These are phyloP conservation scores for Aureobasidium sp. DNA, from an alignment of 2,329 filamentous ascomycete species.

Conservation along the genomic window DNA sequence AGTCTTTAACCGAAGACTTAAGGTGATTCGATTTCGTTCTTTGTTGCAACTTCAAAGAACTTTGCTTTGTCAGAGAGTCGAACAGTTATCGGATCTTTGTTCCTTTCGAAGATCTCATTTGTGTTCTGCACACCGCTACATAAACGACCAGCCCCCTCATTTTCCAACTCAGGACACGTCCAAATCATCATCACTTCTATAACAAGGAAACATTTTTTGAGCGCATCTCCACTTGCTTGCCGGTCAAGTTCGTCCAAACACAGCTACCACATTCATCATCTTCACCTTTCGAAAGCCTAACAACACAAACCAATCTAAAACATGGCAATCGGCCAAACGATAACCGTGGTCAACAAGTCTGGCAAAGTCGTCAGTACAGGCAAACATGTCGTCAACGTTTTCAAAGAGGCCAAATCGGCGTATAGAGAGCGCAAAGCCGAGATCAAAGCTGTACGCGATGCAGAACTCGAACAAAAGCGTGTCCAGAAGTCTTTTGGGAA, in stretches of 20 bases:
- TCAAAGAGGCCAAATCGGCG: conserved; percentile 82
- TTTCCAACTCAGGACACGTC: not conserved
- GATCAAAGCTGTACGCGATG: conserved; percentile 63
- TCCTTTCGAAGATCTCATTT: conserved; percentile 6
- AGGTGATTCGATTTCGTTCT: not conserved
- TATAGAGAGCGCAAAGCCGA: conserved; percentile 85
- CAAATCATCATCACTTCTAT: not conserved
- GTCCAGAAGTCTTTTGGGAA: conserved; percentile 48
- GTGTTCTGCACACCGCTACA: conserved; percentile 14
- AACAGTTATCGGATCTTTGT: conserved; percentile 8
- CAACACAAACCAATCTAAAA: not conserved
- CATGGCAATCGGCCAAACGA: conserved; percentile 55
- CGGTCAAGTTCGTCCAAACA: not conserved
- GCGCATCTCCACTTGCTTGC: not conserved
- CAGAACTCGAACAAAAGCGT: conserved; percentile 48
- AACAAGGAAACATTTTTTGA: not conserved
- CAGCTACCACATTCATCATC: not conserved
- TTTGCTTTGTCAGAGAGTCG: not conserved
- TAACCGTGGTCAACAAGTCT: conserved; percentile 85
- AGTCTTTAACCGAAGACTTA: not conserved
- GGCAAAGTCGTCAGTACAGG: conserved; percentile 87
- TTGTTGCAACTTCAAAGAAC: not conserved
- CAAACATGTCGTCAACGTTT: conserved; percentile 82
- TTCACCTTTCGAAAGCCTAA: not conserved
- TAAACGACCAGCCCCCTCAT: conserved; percentile 12